These are phyloP conservation scores for Chrysanthemum lavandulifolium DNA, from an alignment of 129 eudicot species.

Conservation along the genomic window DNA sequence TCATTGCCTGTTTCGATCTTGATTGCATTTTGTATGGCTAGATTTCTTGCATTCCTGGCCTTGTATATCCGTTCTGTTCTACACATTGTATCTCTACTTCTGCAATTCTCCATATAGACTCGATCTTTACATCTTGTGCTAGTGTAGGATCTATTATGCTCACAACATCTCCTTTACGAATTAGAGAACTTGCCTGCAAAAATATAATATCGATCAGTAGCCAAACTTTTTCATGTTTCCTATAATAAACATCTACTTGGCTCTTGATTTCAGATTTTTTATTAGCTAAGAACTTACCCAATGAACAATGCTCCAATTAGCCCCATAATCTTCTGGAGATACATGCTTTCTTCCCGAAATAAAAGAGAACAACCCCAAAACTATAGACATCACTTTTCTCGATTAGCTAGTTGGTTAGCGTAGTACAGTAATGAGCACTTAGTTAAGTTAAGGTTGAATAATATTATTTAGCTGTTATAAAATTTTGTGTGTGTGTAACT, in stretches of 20 bases:
- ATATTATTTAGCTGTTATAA: slow-evolving; percentile 15
- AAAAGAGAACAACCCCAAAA: slow-evolving; percentile 87
- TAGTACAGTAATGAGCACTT: slow-evolving; percentile 47
- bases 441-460: slow-evolving; percentile 14
- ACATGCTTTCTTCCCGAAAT: slow-evolving; percentile 93
- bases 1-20: slow-evolving; percentile 82
- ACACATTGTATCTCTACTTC: slow-evolving; percentile 97
- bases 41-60: slow-evolving; percentile 96
- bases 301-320: slow-evolving; percentile 92
- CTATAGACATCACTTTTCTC: slow-evolving; percentile 94
- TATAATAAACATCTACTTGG: background rate
- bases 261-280: too few species aligned
- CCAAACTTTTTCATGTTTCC: background rate
- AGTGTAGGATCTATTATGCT: slow-evolving; percentile 80
- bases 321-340: slow-evolving; percentile 69
- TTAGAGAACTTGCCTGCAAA: slow-evolving; percentile 85
- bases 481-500: slow-evolving; percentile 29
- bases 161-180: slow-evolving; percentile 84
- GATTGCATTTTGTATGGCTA: slow-evolving; percentile 86
- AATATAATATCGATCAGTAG: background rate
- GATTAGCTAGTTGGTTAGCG: slow-evolving; percentile 85
- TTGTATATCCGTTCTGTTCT: slow-evolving; percentile 57
- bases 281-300: slow-evolving; percentile 54
- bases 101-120: slow-evolving; percentile 90
- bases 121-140: slow-evolving; percentile 60